These are phyloP conservation scores for Aspergillus kassunensis DNA, from an alignment of 495 filamentous ascomycete species.

Conservation along the genomic window DNA sequence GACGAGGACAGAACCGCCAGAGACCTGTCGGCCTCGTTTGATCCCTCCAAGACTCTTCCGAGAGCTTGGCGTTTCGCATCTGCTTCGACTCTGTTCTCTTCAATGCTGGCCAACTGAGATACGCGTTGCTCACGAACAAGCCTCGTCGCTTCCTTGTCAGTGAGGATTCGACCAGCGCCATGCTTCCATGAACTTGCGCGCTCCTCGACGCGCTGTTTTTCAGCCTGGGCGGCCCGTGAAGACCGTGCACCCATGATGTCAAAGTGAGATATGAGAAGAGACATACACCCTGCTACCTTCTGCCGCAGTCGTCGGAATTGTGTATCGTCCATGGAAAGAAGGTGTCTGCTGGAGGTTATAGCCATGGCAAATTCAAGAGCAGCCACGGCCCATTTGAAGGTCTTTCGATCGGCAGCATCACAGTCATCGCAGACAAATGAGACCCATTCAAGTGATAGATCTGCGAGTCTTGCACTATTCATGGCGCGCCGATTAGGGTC, in stretches of 20 bases:
- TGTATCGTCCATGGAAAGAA: constrained; percentile 77
- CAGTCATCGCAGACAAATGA: constrained; percentile 98
- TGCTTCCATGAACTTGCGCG: constrained; percentile 68
- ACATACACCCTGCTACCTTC: constrained; percentile 97
- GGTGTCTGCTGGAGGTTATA: constrained; percentile 89
- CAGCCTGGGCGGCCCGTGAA: constrained; percentile 85
- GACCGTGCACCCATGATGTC: constrained; percentile 98
- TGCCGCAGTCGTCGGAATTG: constrained; percentile 77
- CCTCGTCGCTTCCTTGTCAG: constrained; percentile 77
- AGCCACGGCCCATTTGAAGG: constrained; percentile 93
- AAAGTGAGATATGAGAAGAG: constrained; percentile 93
- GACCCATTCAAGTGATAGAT: constrained; percentile 92
- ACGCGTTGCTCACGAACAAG: constrained; percentile 71
- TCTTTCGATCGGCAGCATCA: constrained; percentile 88
- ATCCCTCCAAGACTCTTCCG: constrained; percentile 85
- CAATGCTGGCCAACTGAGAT: constrained; percentile 65
- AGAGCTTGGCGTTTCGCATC: constrained; percentile 85
- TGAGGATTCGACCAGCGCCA: constrained; percentile 70
- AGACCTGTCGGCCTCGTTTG: constrained; percentile 91
- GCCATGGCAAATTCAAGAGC: constrained; percentile 96
- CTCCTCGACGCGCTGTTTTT: constrained; percentile 76
- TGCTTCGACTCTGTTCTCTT: constrained; percentile 70
- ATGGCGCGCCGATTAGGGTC: constrained; percentile 88
- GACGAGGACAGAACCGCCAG: constrained; percentile 90
- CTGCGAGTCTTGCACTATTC: constrained; percentile 93